Conservation (phyloP, 306 rosid species). For the Cucurbita maxima region DNA sequence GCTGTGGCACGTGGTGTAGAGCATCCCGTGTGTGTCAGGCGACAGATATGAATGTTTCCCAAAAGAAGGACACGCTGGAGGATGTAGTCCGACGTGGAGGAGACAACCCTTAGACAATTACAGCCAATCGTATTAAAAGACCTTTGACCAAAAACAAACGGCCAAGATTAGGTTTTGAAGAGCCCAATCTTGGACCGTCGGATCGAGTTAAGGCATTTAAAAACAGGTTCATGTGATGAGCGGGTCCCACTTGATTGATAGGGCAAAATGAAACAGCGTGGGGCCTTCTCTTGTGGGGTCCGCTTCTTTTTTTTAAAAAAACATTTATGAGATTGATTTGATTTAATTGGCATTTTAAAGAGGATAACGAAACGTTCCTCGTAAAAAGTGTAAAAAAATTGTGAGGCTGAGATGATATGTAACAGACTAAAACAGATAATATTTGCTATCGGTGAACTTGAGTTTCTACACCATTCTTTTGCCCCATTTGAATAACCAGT, state of each 20-base stretch:
- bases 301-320: background rate
- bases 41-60: slow-evolving; percentile 24
- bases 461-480: too few species aligned
- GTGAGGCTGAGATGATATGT: too few species aligned
- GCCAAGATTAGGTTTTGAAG: slow-evolving; percentile 14
- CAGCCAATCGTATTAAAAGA: slow-evolving; percentile 20
- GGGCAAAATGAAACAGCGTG: background rate
- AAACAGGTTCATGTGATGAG: slow-evolving; percentile 31
- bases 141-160: slow-evolving; percentile 29
- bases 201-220: slow-evolving; percentile 17
- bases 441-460: too few species aligned
- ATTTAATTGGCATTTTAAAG: background rate
- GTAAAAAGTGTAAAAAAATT: too few species aligned
- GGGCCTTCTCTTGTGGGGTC: background rate
- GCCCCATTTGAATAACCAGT: too few species aligned
- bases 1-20: background rate
- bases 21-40: background rate
- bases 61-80: slow-evolving; percentile 21
- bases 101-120: slow-evolving; percentile 30
- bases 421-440: too few species aligned
- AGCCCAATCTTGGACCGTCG: slow-evolving; percentile 19
- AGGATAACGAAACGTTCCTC: too few species aligned
- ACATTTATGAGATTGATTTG: background rate
- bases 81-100: slow-evolving; percentile 16
- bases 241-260: slow-evolving; percentile 18